Conservation (phyloP, 164 flowering plant species). For the Hamamelis virginiana region DNA sequence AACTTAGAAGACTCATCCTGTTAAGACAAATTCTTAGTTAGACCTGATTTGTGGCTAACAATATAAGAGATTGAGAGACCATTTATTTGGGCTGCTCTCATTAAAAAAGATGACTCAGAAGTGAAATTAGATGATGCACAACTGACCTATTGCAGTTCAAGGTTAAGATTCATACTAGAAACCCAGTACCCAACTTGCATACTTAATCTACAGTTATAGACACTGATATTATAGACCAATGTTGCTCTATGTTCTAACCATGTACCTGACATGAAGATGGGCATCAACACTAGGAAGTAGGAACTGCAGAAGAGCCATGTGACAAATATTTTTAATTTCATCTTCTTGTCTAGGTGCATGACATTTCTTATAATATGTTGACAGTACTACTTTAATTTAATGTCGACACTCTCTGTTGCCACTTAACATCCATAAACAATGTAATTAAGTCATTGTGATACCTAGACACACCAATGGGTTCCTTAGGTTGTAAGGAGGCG, state of each 20-base stretch:
- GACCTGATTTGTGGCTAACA: too few relatives aligned
- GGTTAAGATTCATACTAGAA: too few relatives aligned
- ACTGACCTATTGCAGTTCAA: too few relatives aligned
- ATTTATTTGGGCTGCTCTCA: too few relatives aligned
- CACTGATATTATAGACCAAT: neutral
- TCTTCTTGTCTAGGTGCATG: neutral
- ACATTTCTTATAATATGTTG: neutral
- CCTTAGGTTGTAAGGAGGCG: too few relatives aligned
- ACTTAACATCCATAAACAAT: neutral
- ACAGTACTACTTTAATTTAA: neutral
- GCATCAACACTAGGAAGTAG: neutral
- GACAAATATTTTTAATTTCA: neutral
- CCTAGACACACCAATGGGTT: too few relatives aligned
- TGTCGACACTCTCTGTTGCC: neutral
- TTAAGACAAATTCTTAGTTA: too few relatives aligned
- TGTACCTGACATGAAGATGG: neutral
- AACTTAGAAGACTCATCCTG: too few relatives aligned
- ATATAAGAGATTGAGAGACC: too few relatives aligned
- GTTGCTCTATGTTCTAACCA: neutral
- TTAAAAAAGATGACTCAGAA: too few relatives aligned
- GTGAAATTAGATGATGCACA: too few relatives aligned
- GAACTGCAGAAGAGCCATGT: neutral
- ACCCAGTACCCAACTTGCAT: neutral
- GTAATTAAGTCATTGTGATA: neutral
- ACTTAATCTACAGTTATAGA: neutral